phyloP scores from a whole-genome alignment of 2,329 filamentous ascomycete species.

The Helicocarpus griseus region DNA sequence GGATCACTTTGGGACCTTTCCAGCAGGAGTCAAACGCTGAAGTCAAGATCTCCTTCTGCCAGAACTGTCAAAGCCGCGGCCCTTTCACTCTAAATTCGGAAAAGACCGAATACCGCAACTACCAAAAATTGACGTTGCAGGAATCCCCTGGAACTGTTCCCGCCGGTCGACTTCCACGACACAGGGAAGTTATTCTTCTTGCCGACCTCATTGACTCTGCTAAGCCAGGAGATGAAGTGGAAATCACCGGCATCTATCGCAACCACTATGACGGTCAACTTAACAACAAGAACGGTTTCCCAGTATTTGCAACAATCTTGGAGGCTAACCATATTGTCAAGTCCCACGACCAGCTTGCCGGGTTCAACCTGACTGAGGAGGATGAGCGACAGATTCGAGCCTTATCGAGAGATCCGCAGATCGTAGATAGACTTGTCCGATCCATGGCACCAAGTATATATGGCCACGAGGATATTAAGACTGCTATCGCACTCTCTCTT shows the following conservation, averaged over 20 bases:
- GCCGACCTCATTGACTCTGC: constrained; percentile 96
- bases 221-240: constrained; percentile 95
- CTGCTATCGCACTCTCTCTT: constrained; percentile 82
- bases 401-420: constrained; percentile 78
- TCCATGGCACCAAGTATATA: constrained; percentile 97
- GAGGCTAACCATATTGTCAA: constrained; percentile 98
- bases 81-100: constrained; percentile 95
- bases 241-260: constrained; percentile 91
- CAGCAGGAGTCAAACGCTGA: constrained; percentile 95
- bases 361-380: constrained; percentile 88
- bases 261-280: constrained; percentile 97
- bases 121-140: constrained; percentile 93
- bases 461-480: constrained; percentile 94
- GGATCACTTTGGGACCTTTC: constrained; percentile 84
- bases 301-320: constrained; percentile 93
- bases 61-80: constrained; percentile 88
- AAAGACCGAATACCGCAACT: constrained; percentile 97
- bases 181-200: constrained; percentile 86
- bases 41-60: constrained; percentile 92
- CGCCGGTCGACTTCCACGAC: constrained; percentile 83
- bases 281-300: constrained; percentile 98
- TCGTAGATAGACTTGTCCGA: constrained; percentile 83
- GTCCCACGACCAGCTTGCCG: constrained; percentile 91
- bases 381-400: constrained; percentile 86
- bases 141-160: constrained; percentile 96